Evolutionary conservation across 2,329 filamentous ascomycete species (phyloP).

Genomic region (Fusarium austroafricanum): DNA sequence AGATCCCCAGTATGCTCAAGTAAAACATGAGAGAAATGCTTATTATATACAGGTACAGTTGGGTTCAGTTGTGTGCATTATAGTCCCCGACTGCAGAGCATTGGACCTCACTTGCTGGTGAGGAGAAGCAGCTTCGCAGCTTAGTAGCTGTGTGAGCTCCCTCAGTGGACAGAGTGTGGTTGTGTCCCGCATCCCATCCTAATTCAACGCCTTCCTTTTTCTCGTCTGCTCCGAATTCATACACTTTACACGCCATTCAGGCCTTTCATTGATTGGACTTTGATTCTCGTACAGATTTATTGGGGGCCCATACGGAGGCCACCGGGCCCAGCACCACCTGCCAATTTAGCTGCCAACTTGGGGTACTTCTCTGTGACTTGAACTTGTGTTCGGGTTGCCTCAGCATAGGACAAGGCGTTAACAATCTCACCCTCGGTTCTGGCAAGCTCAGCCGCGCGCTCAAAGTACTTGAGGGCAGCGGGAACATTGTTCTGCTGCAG

Average conservation of each 20-base stretch:
- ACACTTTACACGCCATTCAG: constrained; percentile 45
- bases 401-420: constrained; percentile 95
- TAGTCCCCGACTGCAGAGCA: constrained; percentile 46
- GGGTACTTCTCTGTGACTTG: constrained; percentile 91
- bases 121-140: constrained; percentile 29
- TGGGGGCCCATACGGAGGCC: constrained; percentile 54
- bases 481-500: constrained; percentile 98
- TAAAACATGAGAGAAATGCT: constrained; percentile 43
- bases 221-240: constrained; percentile 43
- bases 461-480: constrained; percentile 95
- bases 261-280: constrained; percentile 31
- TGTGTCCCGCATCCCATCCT: constrained; percentile 30
- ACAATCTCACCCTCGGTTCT: constrained; percentile 95
- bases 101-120: constrained; percentile 42
- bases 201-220: constrained; percentile 37
- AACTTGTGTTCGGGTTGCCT: constrained; percentile 95
- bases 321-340: constrained; percentile 51
- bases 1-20: constrained; percentile 21
- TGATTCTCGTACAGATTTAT: constrained; percentile 42
- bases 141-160: constrained; percentile 31
- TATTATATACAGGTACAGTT: constrained; percentile 49
- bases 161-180: constrained; percentile 26
- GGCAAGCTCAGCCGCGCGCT: constrained; percentile 93
- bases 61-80: constrained; percentile 46
- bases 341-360: constrained; percentile 77